Evolutionary conservation across 225 moss, liverwort and hornwort genomes (phyloP), one percentile per base, ranked within the genome.

Genomic region (Rhytidiadelphus loreus): DNA sequence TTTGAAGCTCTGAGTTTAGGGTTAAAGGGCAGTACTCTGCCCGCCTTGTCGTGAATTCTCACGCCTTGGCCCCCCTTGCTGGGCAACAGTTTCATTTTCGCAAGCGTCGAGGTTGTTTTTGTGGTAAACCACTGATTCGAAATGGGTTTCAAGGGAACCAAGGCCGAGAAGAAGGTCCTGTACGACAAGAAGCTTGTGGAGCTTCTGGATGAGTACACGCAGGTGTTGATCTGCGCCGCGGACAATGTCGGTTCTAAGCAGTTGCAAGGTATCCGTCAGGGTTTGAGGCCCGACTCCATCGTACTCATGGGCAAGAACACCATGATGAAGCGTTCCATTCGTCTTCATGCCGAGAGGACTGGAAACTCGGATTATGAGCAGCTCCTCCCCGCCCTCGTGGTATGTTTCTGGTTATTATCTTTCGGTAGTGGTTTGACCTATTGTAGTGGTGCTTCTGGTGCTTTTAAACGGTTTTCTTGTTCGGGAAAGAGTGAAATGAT

Each of bases 141-240:
- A 52, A 98, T 98, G 98, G 98, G 97, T 82, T 97, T 97, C 92
- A 98, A 98, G 96, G 96, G 98, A 29, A 96, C 98, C 43, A 98
- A 98, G 91, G 83, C 87, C n/a, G 96, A 98, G 95, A 98, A 97
- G 93, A 98, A 98, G 92, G 20, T 76, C 30, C 81, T 85, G 2
- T 98, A 97, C 59, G 97, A 98, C 87, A 94, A 87, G 91, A 99
- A 96, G 96, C 91, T 99, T 9, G 97, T 96, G 44, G 94, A 96
- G 77, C 90, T 96, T 48, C 81, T 99, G 69, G 98, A 97, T 30
- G 92, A 95, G 87, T 99, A 87, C 88, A 91, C 91, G 7, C 97
- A 99, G 94, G 97, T 97, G 84, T 80, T 98, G 64, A 92, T 98
- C 69, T 97, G 96, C 53, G 93, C 83, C 20, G 98, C 98, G 12